A percentile compares a stretch with the other conserved stretches of the same genome.
Evolutionary conservation across 768 basidiomycete species (phyloP).

Genomic region (Podaxis sp.): DNA sequence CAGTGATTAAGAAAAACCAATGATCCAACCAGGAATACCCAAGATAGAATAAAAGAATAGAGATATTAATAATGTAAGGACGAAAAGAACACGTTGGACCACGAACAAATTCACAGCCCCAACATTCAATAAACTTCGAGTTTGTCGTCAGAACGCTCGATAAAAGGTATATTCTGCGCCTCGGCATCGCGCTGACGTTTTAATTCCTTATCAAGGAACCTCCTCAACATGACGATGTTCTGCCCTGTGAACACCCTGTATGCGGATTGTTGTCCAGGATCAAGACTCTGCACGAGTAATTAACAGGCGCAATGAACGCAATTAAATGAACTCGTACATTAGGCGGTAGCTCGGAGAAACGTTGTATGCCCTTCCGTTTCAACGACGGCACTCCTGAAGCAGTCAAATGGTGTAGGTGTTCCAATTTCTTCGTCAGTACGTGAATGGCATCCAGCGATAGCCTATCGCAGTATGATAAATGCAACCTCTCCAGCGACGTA

Average conservation of each 20-base stretch:
- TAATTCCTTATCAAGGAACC: constrained; percentile 73
- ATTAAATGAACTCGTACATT: constrained; percentile 40
- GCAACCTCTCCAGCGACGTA: constrained; percentile 69
- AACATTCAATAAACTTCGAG: constrained; percentile 54
- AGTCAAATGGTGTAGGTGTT: constrained; percentile 69
- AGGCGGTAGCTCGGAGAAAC: constrained; percentile 77
- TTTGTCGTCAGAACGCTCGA: constrained; percentile 62
- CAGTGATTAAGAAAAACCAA: no score
- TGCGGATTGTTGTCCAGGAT: constrained; percentile 62
- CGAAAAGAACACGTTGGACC: neutral
- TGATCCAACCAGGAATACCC: neutral
- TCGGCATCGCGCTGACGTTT: constrained; percentile 58
- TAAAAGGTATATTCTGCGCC: constrained; percentile 56
- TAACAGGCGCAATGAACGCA: constrained; percentile 4
- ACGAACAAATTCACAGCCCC: neutral
- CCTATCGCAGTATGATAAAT: constrained; percentile 84
- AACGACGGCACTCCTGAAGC: constrained; percentile 80
- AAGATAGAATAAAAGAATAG: neutral
- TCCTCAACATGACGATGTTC: constrained; percentile 60
- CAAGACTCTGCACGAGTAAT: constrained; percentile 50
- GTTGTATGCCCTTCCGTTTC: constrained; percentile 63
- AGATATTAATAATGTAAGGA: neutral
- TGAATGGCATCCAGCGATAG: constrained; percentile 78
- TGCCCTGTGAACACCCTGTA: constrained; percentile 81
- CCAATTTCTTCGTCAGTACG: constrained; percentile 59